phyloP scores from a whole-genome alignment of 257 asterid genomes.

The Linaria vulgaris region DNA sequence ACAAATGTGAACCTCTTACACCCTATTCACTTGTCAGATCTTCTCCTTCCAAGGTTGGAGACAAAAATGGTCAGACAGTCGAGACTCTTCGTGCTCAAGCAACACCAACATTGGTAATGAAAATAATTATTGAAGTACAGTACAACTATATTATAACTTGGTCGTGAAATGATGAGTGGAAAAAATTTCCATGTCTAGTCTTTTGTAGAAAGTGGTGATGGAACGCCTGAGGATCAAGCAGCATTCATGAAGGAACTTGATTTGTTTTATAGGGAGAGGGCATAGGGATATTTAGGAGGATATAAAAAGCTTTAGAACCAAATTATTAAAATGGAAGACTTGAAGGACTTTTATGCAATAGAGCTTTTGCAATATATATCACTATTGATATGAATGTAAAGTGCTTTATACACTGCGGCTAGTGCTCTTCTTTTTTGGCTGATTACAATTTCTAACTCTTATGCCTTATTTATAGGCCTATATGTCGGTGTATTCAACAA shows the following conservation, averaged over 20 bases:
- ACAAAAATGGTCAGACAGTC: constrained; percentile 45
- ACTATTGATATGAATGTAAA: too few species aligned
- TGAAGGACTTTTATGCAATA: too few species aligned
- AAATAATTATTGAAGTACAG: neutral
- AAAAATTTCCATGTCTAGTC: constrained; percentile 16
- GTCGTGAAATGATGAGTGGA: constrained; percentile 8
- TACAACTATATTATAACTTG: constrained; percentile 6
- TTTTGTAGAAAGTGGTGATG: constrained; percentile 63
- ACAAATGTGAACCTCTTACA: constrained; percentile 54
- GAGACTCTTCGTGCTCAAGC: constrained; percentile 43
- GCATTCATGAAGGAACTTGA: constrained; percentile 78
- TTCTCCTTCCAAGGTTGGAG: constrained; percentile 53
- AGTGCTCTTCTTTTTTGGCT: too few species aligned
- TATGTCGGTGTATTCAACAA: too few species aligned
- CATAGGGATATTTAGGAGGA: constrained; percentile 77
- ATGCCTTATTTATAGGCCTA: too few species aligned
- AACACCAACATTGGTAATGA: constrained; percentile 41
- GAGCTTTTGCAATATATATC: too few species aligned
- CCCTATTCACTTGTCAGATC: constrained; percentile 44
- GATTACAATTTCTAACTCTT: too few species aligned
- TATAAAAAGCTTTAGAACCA: too few species aligned
- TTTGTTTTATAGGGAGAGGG: constrained; percentile 59
- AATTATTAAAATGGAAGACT: too few species aligned
- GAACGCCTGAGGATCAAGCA: constrained; percentile 83
- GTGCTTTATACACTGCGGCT: too few species aligned